These are phyloP conservation scores for Chlorella variabilis DNA, from an alignment of 163 green algal species.

Conservation along the genomic window DNA sequence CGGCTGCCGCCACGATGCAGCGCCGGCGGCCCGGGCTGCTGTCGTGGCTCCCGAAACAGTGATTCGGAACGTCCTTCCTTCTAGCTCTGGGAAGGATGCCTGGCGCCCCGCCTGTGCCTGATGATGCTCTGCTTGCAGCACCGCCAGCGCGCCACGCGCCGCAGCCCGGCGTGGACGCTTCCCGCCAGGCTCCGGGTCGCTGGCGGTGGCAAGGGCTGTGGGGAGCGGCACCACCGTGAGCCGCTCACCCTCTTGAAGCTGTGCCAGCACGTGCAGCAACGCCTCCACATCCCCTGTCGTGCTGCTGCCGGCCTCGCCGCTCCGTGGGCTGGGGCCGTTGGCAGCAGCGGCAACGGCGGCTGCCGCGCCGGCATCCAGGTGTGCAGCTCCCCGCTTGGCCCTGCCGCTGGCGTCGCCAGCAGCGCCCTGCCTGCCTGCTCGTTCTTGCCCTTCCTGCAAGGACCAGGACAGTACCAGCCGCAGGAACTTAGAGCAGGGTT, in stretches of 20 bases:
- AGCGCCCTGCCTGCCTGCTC: background rate
- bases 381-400: background rate
- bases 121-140: slow-evolving; percentile 6
- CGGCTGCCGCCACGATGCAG: too few species aligned
- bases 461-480: too few species aligned
- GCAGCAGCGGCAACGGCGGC: too few species aligned
- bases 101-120: background rate
- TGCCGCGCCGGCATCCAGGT: background rate
- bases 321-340: background rate
- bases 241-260: slow-evolving; percentile 13
- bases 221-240: slow-evolving; percentile 2
- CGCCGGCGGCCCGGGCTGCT: too few species aligned
- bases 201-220: background rate
- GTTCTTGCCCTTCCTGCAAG: background rate
- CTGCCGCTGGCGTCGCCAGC: background rate
- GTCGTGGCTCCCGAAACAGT: background rate
- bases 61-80: slow-evolving; percentile 1
- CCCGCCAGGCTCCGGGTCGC: background rate
- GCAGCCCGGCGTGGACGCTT: slow-evolving; percentile 20
- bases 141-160: background rate
- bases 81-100: background rate
- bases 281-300: background rate
- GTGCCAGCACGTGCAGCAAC: background rate
- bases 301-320: background rate
- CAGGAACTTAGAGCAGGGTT: too few species aligned